Base-by-base conservation (phyloP, 805 yeast species). In the Tetrapisispora iriomotensis region DNA sequence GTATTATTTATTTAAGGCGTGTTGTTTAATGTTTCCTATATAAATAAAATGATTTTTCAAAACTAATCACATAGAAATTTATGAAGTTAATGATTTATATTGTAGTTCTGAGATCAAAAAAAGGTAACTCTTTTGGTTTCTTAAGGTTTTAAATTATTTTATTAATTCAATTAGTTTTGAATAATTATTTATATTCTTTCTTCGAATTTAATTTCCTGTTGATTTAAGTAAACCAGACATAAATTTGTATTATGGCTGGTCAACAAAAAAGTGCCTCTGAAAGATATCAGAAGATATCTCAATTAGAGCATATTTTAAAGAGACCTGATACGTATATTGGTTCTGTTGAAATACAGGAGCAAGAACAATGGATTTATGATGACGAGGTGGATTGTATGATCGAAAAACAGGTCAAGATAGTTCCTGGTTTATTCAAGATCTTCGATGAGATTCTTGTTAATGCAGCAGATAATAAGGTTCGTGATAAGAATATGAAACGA, bases 281-380 rank as follows among this genome's bases (percentile, higher is more conserved):
- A 38, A 87, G 84, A 52, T 92, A 92, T 65, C 97, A 90, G 63
- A 85, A 84, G 66, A 77, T 92, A 34, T 80, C 96, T 3, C 99
- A 90, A 63, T 70, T 92, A 53, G 97, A 92, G 57, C 99, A 92
- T 70, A 90, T 92, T 41, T 70, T 92, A 54, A 87, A 87, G 61
- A 80, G 99, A 62, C 99, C 99, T 1, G 99, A 92, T 61, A 90
- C 98, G 3, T 92, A 92, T 63, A 80, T 92, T 50, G 99, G 99
- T 6, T 87, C 96, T 2, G 82, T 88, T 19, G 99, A 92, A 63
- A 74, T 72, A 39, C 77, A 82, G 39, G 80, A 77, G 40, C 73
- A 81, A 39, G 77, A 76, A 37, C 81, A 85, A 76, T 92, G 98
- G 98, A 72, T 86, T 28, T 79, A 71, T 52, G 84, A 87, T 57